Base-by-base conservation (phyloP, 768 basidiomycete genomes). In the Leccinum variicolor region DNA sequence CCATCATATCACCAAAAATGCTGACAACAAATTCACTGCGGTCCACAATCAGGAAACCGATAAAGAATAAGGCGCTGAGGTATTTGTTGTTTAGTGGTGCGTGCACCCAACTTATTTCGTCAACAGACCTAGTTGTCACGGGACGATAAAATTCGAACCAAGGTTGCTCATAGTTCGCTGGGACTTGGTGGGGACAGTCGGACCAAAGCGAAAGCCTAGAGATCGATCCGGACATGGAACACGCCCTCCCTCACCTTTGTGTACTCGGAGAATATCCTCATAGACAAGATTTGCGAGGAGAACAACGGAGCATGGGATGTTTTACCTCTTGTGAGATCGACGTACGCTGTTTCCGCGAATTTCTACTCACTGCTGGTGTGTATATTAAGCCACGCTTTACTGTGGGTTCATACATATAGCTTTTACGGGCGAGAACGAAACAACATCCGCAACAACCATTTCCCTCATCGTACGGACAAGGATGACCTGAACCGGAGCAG, bases 181-280 rank as follows among this genome's bases (percentile, higher is more conserved):
- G 65, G 17, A 9, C 36, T 17, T 36, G 68, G 1, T 59, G 31
- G 4, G 29, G 31, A 26, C 73, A 21, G 31, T 63, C 10, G 66
- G 66, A 17, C 61, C 50, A 3, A 68, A 61, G 50, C 48, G 45
- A 46, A 55, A 58, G 5, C 64, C 68, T 6, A 58, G 19, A 25
- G 11, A 19, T 69, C 25, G 43, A 62, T 53, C 54, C 66, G 3
- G 52, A 46, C 6, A 60, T 64, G 41, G 60, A 64, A 45, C 62
- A 62, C n/a, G 71, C 71, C 57, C 55, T 69, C 71, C 57, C 55
- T 69, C 71, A 7, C 60, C 23, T 25, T 25, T 25, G 64, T 73
- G 17, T 72, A 69, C 39, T 66, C 69, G n/a, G 69, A 73, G 53
- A 73, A 73, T 49, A 25, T 73, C 6, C 66, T 65, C 26, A 61